Conservation (phyloP, 257 asterid genomes). For the Vinca minor region DNA sequence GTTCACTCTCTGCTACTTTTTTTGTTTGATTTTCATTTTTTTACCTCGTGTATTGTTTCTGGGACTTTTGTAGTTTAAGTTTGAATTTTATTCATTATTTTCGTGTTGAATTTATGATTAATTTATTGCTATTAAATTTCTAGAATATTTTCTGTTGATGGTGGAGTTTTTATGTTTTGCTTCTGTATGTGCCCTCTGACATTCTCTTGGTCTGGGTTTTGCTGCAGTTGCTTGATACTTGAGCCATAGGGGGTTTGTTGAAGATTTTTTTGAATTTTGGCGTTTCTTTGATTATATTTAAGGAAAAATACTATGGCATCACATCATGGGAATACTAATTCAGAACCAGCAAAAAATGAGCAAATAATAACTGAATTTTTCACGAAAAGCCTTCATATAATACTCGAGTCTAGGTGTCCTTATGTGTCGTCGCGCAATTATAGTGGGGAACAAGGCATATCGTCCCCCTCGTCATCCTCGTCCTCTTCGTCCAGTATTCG, state of each 20-base stretch:
- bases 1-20: constrained; percentile 4
- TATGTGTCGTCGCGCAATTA: constrained; percentile 75
- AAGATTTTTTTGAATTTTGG: background rate
- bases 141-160: background rate
- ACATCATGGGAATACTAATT: constrained; percentile 41
- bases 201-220: background rate
- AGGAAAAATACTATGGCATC: constrained; percentile 45
- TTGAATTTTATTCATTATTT: background rate
- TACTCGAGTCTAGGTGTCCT: constrained; percentile 83
- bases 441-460: constrained; percentile 63
- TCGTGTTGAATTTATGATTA: background rate
- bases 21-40: background rate
- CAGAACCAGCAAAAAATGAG: constrained; percentile 73
- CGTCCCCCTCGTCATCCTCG: constrained; percentile 62
- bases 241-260: background rate
- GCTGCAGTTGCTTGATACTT: constrained; percentile 1
- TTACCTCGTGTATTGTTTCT: background rate
- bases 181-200: background rate
- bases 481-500: constrained; percentile 59
- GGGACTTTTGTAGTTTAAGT: background rate
- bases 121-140: background rate
- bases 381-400: constrained; percentile 79
- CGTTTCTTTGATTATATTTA: background rate
- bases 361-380: constrained; percentile 86
- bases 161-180: background rate